phyloP scores from a whole-genome alignment of 1,284 basidiomycete genomes.

The Naganishia sp. region DNA sequence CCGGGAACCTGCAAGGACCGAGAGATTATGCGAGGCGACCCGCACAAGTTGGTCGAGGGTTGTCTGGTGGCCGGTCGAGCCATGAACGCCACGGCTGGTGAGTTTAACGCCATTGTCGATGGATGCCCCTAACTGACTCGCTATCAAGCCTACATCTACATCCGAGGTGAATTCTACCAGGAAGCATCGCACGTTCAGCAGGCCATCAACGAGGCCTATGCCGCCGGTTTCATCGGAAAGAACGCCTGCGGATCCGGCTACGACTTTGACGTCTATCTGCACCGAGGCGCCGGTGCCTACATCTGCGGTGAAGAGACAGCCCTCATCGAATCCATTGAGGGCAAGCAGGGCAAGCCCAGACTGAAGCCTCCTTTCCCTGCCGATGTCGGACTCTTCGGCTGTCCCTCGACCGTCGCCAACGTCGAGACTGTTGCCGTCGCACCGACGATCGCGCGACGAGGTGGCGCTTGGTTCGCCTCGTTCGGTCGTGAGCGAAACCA shows the following conservation, averaged over 20 bases:
- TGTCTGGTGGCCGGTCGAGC: slow-evolving; percentile 95
- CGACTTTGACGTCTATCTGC: slow-evolving; percentile 93
- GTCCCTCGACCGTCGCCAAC: slow-evolving; percentile 95
- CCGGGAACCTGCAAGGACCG: slow-evolving; percentile 99
- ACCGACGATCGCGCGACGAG: slow-evolving; percentile 92
- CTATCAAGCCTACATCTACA: slow-evolving; percentile 88
- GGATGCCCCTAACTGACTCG: background rate
- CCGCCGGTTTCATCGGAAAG: slow-evolving; percentile 85
- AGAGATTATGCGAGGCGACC: slow-evolving; percentile 96
- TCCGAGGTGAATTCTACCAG: slow-evolving; percentile 96
- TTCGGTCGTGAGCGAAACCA: slow-evolving; percentile 93
- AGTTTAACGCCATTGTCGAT: slow-evolving; percentile 31
- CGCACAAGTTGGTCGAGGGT: slow-evolving; percentile 96
- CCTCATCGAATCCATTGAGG: slow-evolving; percentile 91
- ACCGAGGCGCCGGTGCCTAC: slow-evolving; percentile 96
- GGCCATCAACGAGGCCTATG: slow-evolving; percentile 94
- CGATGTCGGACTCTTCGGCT: slow-evolving; percentile 94
- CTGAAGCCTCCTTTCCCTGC: slow-evolving; percentile 99
- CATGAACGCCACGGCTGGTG: slow-evolving; percentile 89
- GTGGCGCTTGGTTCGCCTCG: slow-evolving; percentile 85
- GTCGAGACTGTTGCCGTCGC: slow-evolving; percentile 98
- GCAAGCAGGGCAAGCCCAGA: slow-evolving; percentile 97
- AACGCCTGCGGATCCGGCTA: slow-evolving; percentile 92
- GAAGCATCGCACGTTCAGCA: slow-evolving; percentile 91
- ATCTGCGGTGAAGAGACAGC: slow-evolving; percentile 99